Evolutionary conservation across 371 early-diverging fungal genomes (phyloP).

Genomic region (Basidiobolus meristosporus): DNA sequence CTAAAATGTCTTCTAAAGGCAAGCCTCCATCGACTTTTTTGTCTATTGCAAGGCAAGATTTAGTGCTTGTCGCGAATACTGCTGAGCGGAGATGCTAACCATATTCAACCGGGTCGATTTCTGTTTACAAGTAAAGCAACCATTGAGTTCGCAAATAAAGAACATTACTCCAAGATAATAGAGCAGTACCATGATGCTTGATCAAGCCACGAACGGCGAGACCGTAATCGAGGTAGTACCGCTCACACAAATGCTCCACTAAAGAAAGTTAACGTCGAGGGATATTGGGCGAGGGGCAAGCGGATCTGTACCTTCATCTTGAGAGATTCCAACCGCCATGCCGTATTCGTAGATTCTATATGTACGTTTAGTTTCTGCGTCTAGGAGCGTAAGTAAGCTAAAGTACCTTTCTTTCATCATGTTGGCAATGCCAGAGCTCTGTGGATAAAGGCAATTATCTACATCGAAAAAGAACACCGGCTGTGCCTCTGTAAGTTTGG

Average conservation of each 20-base stretch:
- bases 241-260: slow-evolving; percentile 21
- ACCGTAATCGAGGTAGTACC: slow-evolving; percentile 52
- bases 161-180: neutral
- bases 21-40: slow-evolving; percentile 47
- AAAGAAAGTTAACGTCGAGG: neutral
- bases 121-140: slow-evolving; percentile 4
- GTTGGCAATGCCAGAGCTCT: slow-evolving; percentile 28
- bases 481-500: too few species aligned
- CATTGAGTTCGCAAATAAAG: too few species aligned
- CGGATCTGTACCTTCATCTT: slow-evolving; percentile 12
- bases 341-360: slow-evolving; percentile 30
- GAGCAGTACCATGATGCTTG: slow-evolving; percentile 37
- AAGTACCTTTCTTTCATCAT: slow-evolving; percentile 37
- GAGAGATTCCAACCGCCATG: slow-evolving; percentile 22
- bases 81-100: slow-evolving; percentile 8
- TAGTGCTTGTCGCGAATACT: neutral
- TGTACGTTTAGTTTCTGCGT: neutral
- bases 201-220: slow-evolving; percentile 59
- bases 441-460: slow-evolving; percentile 62
- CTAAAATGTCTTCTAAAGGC: slow-evolving; percentile 43
- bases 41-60: slow-evolving; percentile 12
- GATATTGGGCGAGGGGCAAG: neutral
- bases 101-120: slow-evolving; percentile 39
- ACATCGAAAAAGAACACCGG: slow-evolving; percentile 66
- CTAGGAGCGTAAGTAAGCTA: neutral